Evolutionary conservation across 2,329 filamentous ascomycete species (phyloP).

Genomic region (Capronia epimyces): DNA sequence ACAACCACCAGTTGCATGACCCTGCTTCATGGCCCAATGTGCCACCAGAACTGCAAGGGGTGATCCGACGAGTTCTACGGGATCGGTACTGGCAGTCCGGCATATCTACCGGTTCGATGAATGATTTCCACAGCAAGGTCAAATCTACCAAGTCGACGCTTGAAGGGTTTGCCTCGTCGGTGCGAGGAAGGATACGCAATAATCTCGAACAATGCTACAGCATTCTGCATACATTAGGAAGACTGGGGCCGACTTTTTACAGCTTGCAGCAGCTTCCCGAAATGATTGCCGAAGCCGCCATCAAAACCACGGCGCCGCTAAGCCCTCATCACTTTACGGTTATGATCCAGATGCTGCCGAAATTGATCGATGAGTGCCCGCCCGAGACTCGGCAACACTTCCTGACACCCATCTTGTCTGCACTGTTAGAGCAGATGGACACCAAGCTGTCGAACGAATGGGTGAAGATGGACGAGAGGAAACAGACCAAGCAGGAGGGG

Average conservation of each 20-base stretch:
- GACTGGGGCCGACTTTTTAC: slow-evolving; percentile 82
- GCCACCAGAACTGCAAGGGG: slow-evolving; percentile 66
- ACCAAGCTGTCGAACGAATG: slow-evolving; percentile 82
- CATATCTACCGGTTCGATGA: slow-evolving; percentile 90
- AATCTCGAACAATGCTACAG: slow-evolving; percentile 92
- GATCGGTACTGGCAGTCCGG: slow-evolving; percentile 98
- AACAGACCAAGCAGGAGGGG: slow-evolving; percentile 56
- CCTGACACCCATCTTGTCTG: slow-evolving; percentile 73
- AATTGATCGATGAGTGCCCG: slow-evolving; percentile 88
- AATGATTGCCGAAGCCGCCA: slow-evolving; percentile 76
- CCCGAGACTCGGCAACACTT: slow-evolving; percentile 71
- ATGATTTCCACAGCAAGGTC: slow-evolving; percentile 92
- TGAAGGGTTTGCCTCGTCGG: slow-evolving; percentile 89
- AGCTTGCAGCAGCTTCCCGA: slow-evolving; percentile 77
- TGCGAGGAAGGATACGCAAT: slow-evolving; percentile 80
- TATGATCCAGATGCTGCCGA: slow-evolving; percentile 80
- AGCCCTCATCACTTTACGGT: slow-evolving; percentile 92
- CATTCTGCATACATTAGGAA: slow-evolving; percentile 87
- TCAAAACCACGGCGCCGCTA: slow-evolving; percentile 72
- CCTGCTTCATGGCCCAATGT: slow-evolving; percentile 74
- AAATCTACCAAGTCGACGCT: slow-evolving; percentile 81
- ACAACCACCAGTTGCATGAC: slow-evolving; percentile 89
- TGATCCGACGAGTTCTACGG: slow-evolving; percentile 78
- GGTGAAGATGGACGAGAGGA: slow-evolving; percentile 61
- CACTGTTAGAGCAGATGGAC: slow-evolving; percentile 81